Conservation (phyloP, 768 basidiomycete genomes). For the Fomitopsis serialis region DNA sequence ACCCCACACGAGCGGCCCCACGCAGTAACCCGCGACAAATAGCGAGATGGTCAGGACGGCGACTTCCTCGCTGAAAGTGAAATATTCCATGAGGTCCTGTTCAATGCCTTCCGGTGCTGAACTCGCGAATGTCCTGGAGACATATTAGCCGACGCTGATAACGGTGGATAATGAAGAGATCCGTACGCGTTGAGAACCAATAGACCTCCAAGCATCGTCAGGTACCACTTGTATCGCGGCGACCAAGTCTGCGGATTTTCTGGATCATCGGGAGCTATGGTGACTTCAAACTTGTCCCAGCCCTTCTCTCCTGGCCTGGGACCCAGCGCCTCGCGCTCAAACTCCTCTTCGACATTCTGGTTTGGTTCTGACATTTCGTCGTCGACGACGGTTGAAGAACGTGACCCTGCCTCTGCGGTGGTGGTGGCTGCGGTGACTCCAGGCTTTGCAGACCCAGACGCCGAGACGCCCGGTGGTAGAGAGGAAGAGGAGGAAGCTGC, state of each 20-base stretch:
- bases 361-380: not conserved
- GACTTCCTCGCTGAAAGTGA: conserved; percentile 43
- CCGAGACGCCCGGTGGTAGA: not conserved
- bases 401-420: conserved; percentile 5
- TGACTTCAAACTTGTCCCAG: conserved; percentile 19
- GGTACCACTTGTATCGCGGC: conserved; percentile 11
- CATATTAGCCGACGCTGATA: not conserved
- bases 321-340: conserved; percentile 20
- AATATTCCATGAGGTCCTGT: conserved; percentile 34
- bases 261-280: conserved; percentile 17
- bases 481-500: not conserved
- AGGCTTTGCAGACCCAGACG: not conserved
- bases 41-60: conserved; percentile 49
- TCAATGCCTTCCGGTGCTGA: conserved; percentile 47
- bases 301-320: conserved; percentile 20
- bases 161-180: not conserved
- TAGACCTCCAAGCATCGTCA: conserved; percentile 6
- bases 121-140: conserved; percentile 43
- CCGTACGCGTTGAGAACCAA: conserved; percentile 15
- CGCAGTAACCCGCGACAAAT: conserved; percentile 56
- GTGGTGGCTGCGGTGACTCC: not conserved
- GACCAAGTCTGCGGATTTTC: conserved; percentile 18
- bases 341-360: conserved; percentile 13
- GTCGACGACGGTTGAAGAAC: conserved; percentile 13
- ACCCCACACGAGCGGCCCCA: conserved; percentile 52